Evolutionary conservation across 148 eudicot genomes (phyloP), one percentile per base, ranked within the genome.

Genomic region (Pharnaceum exiguum): DNA sequence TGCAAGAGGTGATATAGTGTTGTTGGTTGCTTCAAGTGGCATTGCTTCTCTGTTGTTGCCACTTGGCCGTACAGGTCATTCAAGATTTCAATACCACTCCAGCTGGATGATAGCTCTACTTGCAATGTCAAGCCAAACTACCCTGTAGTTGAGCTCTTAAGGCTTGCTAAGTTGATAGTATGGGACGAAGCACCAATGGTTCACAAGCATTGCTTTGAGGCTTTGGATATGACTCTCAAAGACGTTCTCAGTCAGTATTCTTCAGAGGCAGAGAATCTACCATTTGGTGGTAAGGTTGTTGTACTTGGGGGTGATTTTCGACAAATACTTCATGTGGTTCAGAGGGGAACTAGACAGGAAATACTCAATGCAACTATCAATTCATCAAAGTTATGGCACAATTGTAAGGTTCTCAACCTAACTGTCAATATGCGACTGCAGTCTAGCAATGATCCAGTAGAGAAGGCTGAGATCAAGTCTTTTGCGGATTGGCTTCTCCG

Each of bases 181-280:
- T 65, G 46, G 53, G 69, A 45, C 50, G 59, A 70, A 48, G 28
- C 56, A 10, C 72, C 57, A 1, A 72, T 54, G 72, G 18, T 44
- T 4, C 35, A 51, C 33, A 51, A 30, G 32, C 32, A 10, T 18
- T 31, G 39, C 10, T 51, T 30, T 31, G 56, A 51, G 19, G 56
- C 56, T n/a, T 29, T 51, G 6, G 39, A 51, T 10, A 51, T 0
- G 19, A 51, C 23, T 31, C 7, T 53, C 11, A 53, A 21, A 26
- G 55, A 50, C 10, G 21, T 21, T 3, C 26, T 21, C 7, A n/a
- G 3, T 24, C 8, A 10, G 55, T 16, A 36, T 26, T 27, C 18
- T 50, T 6, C 13, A 13, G 6, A 25, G 33, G 32, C 32, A 12
- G 3, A 10, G 6, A 21, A 50, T 3, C 8, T 11, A 50, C 55